These are phyloP conservation scores for Pseudogymnoascus sp. DNA, from an alignment of 2,329 filamentous ascomycete genomes.

Conservation along the genomic window DNA sequence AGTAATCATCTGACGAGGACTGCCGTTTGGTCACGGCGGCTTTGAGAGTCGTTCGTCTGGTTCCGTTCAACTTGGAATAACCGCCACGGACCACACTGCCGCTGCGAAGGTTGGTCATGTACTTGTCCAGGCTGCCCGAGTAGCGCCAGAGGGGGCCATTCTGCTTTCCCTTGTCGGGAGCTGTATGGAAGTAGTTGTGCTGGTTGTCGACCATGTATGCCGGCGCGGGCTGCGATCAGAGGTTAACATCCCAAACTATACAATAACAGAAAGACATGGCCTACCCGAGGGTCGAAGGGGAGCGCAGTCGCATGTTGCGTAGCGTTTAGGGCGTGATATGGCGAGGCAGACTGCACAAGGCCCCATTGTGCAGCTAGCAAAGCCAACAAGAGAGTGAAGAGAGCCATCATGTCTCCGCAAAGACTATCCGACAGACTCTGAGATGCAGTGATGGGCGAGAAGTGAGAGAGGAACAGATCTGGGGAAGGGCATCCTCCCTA, in stretches of 20 bases:
- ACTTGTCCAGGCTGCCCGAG: slow-evolving; percentile 14
- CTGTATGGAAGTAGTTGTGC: slow-evolving; percentile 18
- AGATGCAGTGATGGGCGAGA: not conserved
- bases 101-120: slow-evolving; percentile 6
- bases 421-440: not conserved
- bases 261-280: not conserved
- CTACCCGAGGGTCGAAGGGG: not conserved
- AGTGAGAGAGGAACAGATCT: not conserved
- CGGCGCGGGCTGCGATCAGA: slow-evolving; percentile 12
- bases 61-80: slow-evolving; percentile 9
- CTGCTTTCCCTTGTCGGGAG: slow-evolving; percentile 18
- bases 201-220: slow-evolving; percentile 21
- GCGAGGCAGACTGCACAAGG: not conserved
- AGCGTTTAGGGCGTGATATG: not conserved
- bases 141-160: slow-evolving; percentile 18
- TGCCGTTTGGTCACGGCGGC: not conserved
- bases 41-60: not conserved
- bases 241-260: not conserved
- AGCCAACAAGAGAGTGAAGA: not conserved
- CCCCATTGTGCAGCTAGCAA: not conserved
- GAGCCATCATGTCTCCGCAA: not conserved
- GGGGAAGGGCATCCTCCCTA: not conserved
- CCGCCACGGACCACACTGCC: slow-evolving; percentile 16
- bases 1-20: not conserved
- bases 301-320: not conserved